A percentile compares a stretch with the other conserved stretches of the same genome.
Conservation (phyloP, 345 rosid species). For the Pelargonium nanum region DNA sequence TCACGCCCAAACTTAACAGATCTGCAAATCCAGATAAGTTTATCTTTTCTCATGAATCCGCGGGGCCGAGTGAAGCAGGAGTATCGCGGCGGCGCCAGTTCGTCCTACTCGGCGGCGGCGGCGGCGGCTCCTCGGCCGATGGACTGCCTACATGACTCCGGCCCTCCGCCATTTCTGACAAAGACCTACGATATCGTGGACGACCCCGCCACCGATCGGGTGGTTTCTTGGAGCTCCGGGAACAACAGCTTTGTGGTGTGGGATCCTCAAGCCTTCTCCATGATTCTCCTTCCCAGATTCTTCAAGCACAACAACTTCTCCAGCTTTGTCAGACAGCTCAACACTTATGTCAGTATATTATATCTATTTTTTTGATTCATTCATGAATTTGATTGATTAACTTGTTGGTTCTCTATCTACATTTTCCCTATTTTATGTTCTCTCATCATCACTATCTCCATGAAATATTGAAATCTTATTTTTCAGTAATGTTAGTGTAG, state of each 20-base stretch:
- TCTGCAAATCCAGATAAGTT: too few species aligned
- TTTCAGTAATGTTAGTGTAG: too few species aligned
- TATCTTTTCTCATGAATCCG: too few species aligned
- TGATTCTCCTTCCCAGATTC: neutral
- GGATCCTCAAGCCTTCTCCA: slow-evolving; percentile 40
- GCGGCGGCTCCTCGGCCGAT: slow-evolving; percentile 49
- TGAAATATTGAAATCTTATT: neutral
- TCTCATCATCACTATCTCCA: too few species aligned
- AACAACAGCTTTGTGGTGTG: slow-evolving; percentile 60
- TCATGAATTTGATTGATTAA: neutral
- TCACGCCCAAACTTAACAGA: too few species aligned
- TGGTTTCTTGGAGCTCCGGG: slow-evolving; percentile 63
- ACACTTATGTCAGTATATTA: slow-evolving; percentile 66
- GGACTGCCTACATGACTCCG: slow-evolving; percentile 48
- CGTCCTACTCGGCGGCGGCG: slow-evolving; percentile 31
- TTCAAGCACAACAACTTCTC: neutral
- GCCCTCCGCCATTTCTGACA: slow-evolving; percentile 68
- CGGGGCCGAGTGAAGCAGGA: too few species aligned
- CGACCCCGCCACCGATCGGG: slow-evolving; percentile 43
- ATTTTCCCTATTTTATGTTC: too few species aligned
- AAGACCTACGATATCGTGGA: slow-evolving; percentile 65
- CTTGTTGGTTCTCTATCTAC: too few species aligned
- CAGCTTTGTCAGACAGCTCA: slow-evolving; percentile 55
- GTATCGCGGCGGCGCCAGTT: too few species aligned
- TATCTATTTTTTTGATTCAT: too few species aligned